These are phyloP conservation scores for Nannizziopsis arthrosporioides DNA, from an alignment of 2,329 filamentous ascomycete genomes.

Conservation along the genomic window DNA sequence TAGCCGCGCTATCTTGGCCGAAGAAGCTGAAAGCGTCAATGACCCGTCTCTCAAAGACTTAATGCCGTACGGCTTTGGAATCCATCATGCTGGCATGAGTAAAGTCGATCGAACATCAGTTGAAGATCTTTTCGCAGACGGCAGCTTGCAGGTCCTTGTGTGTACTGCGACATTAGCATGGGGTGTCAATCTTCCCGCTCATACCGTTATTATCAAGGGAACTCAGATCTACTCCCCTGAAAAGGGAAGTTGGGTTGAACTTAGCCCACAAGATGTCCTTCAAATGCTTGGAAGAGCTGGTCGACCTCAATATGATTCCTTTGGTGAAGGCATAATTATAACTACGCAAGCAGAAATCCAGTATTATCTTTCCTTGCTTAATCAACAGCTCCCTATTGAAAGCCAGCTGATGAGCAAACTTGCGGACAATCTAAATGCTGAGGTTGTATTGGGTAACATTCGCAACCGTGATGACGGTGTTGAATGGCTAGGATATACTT, in stretches of 20 bases:
- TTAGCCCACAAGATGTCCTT: conserved; percentile 92
- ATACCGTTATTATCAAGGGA: conserved; percentile 98
- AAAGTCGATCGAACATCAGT: conserved; percentile 89
- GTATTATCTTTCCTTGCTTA: conserved; percentile 91
- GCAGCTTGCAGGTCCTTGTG: conserved; percentile 85
- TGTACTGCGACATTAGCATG: conserved; percentile 97
- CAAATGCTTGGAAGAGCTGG: conserved; percentile 98
- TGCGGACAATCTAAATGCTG: conserved; percentile 91
- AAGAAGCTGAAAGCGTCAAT: conserved; percentile 69
- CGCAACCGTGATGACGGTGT: conserved; percentile 87
- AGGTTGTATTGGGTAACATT: conserved; percentile 88
- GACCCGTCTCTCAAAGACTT: conserved; percentile 88
- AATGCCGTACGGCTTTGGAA: conserved; percentile 91
- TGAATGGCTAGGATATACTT: conserved; percentile 98
- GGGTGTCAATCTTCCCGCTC: conserved; percentile 96
- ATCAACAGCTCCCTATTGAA: conserved; percentile 94
- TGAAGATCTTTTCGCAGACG: conserved; percentile 85
- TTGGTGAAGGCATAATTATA: conserved; percentile 97
- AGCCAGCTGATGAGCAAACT: conserved; percentile 88
- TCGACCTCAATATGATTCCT: conserved; percentile 91
- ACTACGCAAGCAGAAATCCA: conserved; percentile 90
- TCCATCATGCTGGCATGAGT: conserved; percentile 96
- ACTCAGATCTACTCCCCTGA: conserved; percentile 97
- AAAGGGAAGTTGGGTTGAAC: conserved; percentile 95
- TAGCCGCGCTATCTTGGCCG: conserved; percentile 73